Evolutionary conservation across 805 yeast species (phyloP), one percentile per base, ranked within the genome.

Genomic region (Candida koratica): DNA sequence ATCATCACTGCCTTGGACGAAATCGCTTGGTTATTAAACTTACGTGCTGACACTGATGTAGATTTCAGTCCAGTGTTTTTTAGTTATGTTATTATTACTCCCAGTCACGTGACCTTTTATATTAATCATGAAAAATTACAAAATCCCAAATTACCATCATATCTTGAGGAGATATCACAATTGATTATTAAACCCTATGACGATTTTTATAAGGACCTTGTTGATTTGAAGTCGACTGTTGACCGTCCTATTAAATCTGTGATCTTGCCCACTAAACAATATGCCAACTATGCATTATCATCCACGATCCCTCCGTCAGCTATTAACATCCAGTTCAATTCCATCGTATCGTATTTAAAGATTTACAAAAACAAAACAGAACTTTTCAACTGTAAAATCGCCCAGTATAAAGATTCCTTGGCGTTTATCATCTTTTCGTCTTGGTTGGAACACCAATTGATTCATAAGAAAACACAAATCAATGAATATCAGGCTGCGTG

Each of bases 31-130:
- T 62, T 88, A 28, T 53, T 73, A 41, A 74, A 74, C 43, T 53
- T 75, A 38, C 76, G 98, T 45, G 85, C 89, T 4, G 74, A 59
- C 31, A 41, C 71, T 15, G 97, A 90, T 55, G 81, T 90, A 40
- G 81, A 80, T 4, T 90, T 73, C 54, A 81, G 82, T 51, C 97
- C 97, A 0, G 90, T 88, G 2, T 93, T 90, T 55, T 87, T 79
- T 59, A 68, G 89, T 6, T 84, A 79, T 48, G 64, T 76, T 1
- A 53, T 73, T 1, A 42, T 69, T 13, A 48, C 60, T 6, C 25
- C 39, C 14, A 44, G 61, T 2, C 46, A 51, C 3, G 73, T 79
- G 2, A 50, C 53, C 4, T 60, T 86, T 11, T 86, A 81, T 52
- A 62, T 79, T 6, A 75, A 82, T 43, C 60, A 64, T 41, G 47